A percentile compares a stretch with the other conserved stretches of the same genome.
phyloP scores from a whole-genome alignment of 2,329 filamentous ascomycete genomes.

The Aspergillus luchuensis region DNA sequence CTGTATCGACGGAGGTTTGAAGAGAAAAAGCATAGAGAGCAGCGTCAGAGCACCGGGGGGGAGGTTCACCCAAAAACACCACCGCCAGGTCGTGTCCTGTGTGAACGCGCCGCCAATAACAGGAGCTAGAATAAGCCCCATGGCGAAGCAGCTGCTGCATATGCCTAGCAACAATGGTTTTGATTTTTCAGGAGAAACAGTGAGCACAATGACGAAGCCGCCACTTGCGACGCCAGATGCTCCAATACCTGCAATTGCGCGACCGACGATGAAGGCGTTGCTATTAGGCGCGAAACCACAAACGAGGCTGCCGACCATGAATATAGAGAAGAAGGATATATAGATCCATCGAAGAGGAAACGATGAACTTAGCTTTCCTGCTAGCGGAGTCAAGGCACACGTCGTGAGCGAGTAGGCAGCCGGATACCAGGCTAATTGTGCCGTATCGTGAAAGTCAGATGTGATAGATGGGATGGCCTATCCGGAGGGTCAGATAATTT shows the following conservation, averaged over 20 bases:
- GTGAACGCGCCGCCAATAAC: slow-evolving; percentile 14
- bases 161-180: slow-evolving; percentile 7
- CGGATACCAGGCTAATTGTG: slow-evolving; percentile 15
- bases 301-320: neutral
- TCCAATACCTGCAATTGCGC: neutral
- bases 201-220: neutral
- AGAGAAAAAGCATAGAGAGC: neutral
- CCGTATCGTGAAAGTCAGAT: slow-evolving; percentile 7
- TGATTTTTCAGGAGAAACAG: neutral
- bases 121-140: slow-evolving; percentile 13
- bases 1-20: neutral
- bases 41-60: neutral
- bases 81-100: neutral
- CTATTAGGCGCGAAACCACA: neutral
- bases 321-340: neutral
- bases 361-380: slow-evolving; percentile 10
- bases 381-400: slow-evolving; percentile 12
- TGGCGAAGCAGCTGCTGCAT: slow-evolving; percentile 6
- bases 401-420: slow-evolving; percentile 13
- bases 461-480: neutral
- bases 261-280: neutral
- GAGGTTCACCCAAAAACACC: neutral
- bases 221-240: neutral
- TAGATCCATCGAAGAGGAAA: slow-evolving; percentile 1
- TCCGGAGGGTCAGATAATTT: neutral